Percentiles rank a stretch among this genome's conserved stretches.
These are phyloP conservation scores for Pythium brachiatum DNA, from an alignment of 352 stramenopile species.

Conservation along the genomic window DNA sequence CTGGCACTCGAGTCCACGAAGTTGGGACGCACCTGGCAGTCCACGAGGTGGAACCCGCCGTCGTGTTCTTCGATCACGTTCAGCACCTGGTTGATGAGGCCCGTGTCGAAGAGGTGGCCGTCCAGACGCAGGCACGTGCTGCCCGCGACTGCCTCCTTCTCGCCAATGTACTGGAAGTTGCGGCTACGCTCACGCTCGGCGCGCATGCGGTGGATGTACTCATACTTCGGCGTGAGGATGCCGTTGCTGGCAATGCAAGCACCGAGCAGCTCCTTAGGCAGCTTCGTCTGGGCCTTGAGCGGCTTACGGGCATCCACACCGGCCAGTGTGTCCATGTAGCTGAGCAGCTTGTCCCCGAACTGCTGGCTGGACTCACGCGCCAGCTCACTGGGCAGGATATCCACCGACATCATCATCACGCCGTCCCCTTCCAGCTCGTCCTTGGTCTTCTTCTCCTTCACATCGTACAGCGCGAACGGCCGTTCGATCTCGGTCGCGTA, in stretches of 20 bases:
- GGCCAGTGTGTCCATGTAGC: slow-evolving; percentile 72
- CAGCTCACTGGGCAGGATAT: slow-evolving; percentile 95
- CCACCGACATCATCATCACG: slow-evolving; percentile 93
- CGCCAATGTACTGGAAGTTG: slow-evolving; percentile 59
- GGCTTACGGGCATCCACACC: slow-evolving; percentile 54
- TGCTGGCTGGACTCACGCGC: slow-evolving; percentile 92
- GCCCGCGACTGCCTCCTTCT: slow-evolving; percentile 69
- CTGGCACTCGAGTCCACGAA: slow-evolving; percentile 42
- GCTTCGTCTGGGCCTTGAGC: slow-evolving; percentile 42
- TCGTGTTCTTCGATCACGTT: slow-evolving; percentile 91
- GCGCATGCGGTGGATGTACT: slow-evolving; percentile 92
- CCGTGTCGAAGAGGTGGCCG: slow-evolving; percentile 96
- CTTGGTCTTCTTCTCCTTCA: slow-evolving; percentile 63
- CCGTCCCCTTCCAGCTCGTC: slow-evolving; percentile 68
- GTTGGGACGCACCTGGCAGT: slow-evolving; percentile 89
- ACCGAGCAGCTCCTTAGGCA: slow-evolving; percentile 82
- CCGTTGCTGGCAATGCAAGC: slow-evolving; percentile 91
- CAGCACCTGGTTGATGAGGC: slow-evolving; percentile 94
- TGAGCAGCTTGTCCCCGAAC: slow-evolving; percentile 93
- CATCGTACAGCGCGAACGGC: slow-evolving; percentile 92
- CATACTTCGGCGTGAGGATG: slow-evolving; percentile 80
- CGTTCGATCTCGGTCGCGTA: slow-evolving; percentile 92
- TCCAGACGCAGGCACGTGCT: slow-evolving; percentile 82
- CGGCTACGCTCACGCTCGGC: slow-evolving; percentile 74
- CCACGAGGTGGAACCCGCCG: slow-evolving; percentile 88